Base-by-base conservation (phyloP, 2,329 filamentous ascomycete genomes). In the Hortaea sp. region DNA sequence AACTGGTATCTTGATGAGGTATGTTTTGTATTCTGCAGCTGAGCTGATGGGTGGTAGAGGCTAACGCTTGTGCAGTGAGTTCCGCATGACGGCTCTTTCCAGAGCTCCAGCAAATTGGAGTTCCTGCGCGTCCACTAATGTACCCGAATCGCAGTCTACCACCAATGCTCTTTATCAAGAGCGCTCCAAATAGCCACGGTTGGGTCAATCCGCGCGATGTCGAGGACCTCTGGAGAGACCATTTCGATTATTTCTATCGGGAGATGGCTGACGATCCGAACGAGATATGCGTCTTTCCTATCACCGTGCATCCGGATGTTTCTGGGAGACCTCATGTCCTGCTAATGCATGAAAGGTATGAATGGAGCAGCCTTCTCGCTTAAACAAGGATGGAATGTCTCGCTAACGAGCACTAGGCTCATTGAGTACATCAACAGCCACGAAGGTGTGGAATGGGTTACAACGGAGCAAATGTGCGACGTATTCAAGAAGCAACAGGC, bases 191-290 rank as follows among this genome's bases (percentile, higher is more conserved):
- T 53, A 76, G 71, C 10, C 79, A 83, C 53, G 80, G 81, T 3
- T 82, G 65, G 65, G 68, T 71, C 1, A 58, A 55, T 13, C 67
- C 74, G 1, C 65, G 74, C 12, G 78, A 80, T 47, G 72, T 82
- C 0, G 78, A 82, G 53, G 75, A 78, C 27, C 73, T 81, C 31
- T 82, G 78, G 78, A 69, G 72, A 62, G 77, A 82, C 47, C 78
- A 82, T 52, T 82, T 83, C 44, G 75, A 81, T 55, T 86, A 86
- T 63, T 86, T 82, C 56, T 87, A 87, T 61, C 70, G 81, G 30
- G 81, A 87, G 61, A 83, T 84, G 51, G 82, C 87, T 56, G 80
- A 85, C 55, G 86, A 86, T 51, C 32, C 32, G 32, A 4, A n/a
- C 32, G n/a, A 35, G 32, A 35, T 35, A 9, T 35, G 32, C 32